Percentiles rank a stretch among this genome's conserved stretches.
Evolutionary conservation across 1,284 basidiomycete species (phyloP).

Genomic region (Puccinia polysora): DNA sequence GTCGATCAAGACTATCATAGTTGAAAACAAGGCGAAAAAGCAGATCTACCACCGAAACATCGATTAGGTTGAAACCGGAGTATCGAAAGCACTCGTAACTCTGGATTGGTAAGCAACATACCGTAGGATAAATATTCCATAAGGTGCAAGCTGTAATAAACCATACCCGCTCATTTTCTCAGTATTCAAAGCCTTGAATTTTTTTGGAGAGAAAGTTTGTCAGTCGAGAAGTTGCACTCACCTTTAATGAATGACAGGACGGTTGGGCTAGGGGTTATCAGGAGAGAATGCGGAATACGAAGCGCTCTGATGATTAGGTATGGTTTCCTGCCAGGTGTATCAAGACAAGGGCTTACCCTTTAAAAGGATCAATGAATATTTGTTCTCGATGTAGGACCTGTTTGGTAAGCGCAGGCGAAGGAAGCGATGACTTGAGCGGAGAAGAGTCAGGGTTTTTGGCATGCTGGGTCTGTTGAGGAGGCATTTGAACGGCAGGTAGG

Average conservation of each 20-base stretch:
- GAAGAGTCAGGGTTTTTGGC: no score
- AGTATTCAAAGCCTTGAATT: no score
- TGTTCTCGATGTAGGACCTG: no score
- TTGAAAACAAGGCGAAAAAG: slow-evolving; percentile 17
- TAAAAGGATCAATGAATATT: slow-evolving; percentile 21
- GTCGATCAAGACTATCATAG: slow-evolving; percentile 14
- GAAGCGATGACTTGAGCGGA: no score
- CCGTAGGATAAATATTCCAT: slow-evolving; percentile 32
- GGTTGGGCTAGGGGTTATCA: neutral
- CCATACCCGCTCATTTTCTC: no score
- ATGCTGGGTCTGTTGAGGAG: no score
- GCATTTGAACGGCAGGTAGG: no score
- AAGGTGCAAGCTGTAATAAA: slow-evolving; percentile 38
- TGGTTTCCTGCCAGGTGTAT: neutral
- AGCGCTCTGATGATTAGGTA: no score
- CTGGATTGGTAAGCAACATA: neutral
- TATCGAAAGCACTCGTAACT: neutral
- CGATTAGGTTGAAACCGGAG: neutral
- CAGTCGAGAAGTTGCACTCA: no score
- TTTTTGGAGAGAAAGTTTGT: no score
- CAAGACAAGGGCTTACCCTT: slow-evolving; percentile 1
- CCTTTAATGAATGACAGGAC: slow-evolving; percentile 12
- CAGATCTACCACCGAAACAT: neutral
- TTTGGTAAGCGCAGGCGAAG: no score
- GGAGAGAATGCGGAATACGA: no score